Percentiles rank a stretch among this genome's conserved stretches.
Evolutionary conservation across 2,329 filamentous ascomycete species (phyloP).

Genomic region (Fusarium sp.): DNA sequence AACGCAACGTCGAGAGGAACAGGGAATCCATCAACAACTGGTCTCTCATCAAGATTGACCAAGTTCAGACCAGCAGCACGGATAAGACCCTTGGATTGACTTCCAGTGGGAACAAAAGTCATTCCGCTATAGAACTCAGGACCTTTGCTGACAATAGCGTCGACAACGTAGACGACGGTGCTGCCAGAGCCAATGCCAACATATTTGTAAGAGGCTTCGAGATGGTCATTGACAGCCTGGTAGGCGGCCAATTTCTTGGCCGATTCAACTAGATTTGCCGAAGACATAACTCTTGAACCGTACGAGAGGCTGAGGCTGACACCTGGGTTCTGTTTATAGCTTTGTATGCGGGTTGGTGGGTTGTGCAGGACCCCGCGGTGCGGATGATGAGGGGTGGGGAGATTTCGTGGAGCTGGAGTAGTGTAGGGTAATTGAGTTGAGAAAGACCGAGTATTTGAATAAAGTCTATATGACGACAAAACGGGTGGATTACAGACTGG

Average conservation of each 20-base stretch:
- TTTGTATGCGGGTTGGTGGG: slow-evolving; percentile 29
- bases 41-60: slow-evolving; percentile 81
- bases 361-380: slow-evolving; percentile 37
- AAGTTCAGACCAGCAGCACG: slow-evolving; percentile 81
- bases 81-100: slow-evolving; percentile 90
- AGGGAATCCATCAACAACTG: slow-evolving; percentile 57
- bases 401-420: slow-evolving; percentile 2
- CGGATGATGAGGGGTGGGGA: slow-evolving; percentile 35
- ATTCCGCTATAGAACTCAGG: slow-evolving; percentile 70
- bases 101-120: slow-evolving; percentile 92
- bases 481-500: background rate
- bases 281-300: slow-evolving; percentile 52
- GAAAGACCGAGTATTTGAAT: background rate
- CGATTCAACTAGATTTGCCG: slow-evolving; percentile 68
- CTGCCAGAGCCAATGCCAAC: slow-evolving; percentile 86
- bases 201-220: slow-evolving; percentile 70
- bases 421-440: slow-evolving; percentile 36
- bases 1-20: slow-evolving; percentile 87
- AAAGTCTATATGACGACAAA: background rate
- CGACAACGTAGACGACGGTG: slow-evolving; percentile 86
- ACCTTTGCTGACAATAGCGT: slow-evolving; percentile 77
- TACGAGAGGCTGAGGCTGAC: slow-evolving; percentile 22
- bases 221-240: slow-evolving; percentile 79
- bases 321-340: slow-evolving; percentile 27
- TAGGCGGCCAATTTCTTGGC: slow-evolving; percentile 82